A percentile compares a stretch with the other conserved stretches of the same genome.
phyloP scores from a whole-genome alignment of 1,139 yeast species.

The Magnusiomyces tetraspermus region DNA sequence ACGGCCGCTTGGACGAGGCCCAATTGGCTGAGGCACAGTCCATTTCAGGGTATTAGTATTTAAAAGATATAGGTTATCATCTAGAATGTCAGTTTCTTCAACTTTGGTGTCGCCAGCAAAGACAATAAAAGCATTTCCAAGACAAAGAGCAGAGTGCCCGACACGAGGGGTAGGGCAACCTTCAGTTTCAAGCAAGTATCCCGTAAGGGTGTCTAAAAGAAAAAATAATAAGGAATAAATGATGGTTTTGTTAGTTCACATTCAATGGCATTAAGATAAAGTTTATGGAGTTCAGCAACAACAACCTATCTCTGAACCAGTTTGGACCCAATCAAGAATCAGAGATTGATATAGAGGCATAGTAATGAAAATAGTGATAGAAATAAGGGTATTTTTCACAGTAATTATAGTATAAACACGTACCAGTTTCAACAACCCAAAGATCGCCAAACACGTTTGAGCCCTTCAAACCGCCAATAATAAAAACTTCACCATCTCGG shows the following conservation, averaged over 20 bases:
- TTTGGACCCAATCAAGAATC: too few relatives aligned
- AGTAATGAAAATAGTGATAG: too few relatives aligned
- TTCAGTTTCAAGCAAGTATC: constrained; percentile 59
- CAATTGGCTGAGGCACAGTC: constrained; percentile 79
- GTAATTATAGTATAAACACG: constrained; percentile 10
- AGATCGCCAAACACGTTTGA: constrained; percentile 91
- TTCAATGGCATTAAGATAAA: too few relatives aligned
- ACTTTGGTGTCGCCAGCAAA: constrained; percentile 97
- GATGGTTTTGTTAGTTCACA: background rate
- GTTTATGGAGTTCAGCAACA: too few relatives aligned
- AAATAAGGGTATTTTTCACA: too few relatives aligned
- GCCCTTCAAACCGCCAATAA: constrained; percentile 93
- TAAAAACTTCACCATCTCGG: constrained; percentile 62
- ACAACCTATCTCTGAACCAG: too few relatives aligned
- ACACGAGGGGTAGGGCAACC: constrained; percentile 91
- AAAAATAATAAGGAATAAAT: background rate
- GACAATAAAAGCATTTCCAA: constrained; percentile 91
- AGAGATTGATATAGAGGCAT: too few relatives aligned
- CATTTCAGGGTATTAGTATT: constrained; percentile 85
- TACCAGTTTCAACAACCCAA: constrained; percentile 50
- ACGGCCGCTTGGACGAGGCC: constrained; percentile 80
- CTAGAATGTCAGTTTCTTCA: constrained; percentile 61
- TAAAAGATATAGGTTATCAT: constrained; percentile 83
- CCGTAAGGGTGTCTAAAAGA: constrained; percentile 34
- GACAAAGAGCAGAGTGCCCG: constrained; percentile 85